A percentile compares a stretch with the other conserved stretches of the same genome.
phyloP scores from a whole-genome alignment of 306 rosid genomes.

The Rubus parviflorus region DNA sequence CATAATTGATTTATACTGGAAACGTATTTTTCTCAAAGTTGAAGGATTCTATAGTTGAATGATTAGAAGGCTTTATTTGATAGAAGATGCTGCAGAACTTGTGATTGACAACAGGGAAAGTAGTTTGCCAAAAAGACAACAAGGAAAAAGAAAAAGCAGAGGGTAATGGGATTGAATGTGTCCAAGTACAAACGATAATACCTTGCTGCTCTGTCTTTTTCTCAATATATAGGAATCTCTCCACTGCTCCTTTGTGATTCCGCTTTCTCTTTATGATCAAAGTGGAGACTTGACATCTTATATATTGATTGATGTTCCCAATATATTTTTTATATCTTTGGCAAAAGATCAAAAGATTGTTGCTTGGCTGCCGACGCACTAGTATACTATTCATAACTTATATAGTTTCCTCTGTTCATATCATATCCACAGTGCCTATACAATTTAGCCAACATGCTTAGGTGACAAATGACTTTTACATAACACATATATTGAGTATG shows the following conservation, averaged over 20 bases:
- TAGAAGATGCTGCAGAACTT: constrained; percentile 29
- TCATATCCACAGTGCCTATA: constrained; percentile 31
- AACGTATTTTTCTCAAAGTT: neutral
- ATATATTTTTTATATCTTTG: constrained; percentile 25
- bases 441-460: constrained; percentile 18
- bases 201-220: constrained; percentile 40
- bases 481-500: no score
- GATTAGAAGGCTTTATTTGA: constrained; percentile 18
- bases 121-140: no score
- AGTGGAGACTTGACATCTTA: constrained; percentile 47
- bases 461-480: constrained; percentile 6
- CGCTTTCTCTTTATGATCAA: constrained; percentile 36
- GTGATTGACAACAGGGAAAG: constrained; percentile 38
- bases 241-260: constrained; percentile 25
- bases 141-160: constrained; percentile 16
- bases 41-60: constrained; percentile 25
- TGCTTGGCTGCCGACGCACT: constrained; percentile 29
- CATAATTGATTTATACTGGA: neutral
- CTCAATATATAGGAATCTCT: constrained; percentile 48
- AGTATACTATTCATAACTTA: neutral
- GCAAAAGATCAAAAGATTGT: constrained; percentile 24
- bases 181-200: constrained; percentile 39
- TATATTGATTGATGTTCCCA: constrained; percentile 4
- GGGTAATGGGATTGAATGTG: constrained; percentile 40
- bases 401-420: constrained; percentile 29